These are phyloP conservation scores for Martiniozyma abietophila DNA, from an alignment of 805 yeast genomes.

Conservation along the genomic window DNA sequence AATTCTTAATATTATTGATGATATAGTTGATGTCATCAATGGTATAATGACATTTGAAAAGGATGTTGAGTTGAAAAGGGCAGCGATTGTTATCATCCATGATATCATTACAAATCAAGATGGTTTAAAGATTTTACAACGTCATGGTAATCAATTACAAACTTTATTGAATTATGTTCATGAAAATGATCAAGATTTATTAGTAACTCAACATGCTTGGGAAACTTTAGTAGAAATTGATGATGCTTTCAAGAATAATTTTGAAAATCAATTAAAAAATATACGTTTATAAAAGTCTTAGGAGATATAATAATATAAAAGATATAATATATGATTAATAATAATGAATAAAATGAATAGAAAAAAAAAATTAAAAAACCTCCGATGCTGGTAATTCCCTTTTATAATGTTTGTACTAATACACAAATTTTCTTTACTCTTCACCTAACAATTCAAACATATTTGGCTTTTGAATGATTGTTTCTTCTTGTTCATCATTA, in stretches of 20 bases:
- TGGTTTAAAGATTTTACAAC: slow-evolving; percentile 39
- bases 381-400: too few species aligned
- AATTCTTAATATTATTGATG: slow-evolving; percentile 40
- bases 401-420: too few species aligned
- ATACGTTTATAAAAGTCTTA: too few species aligned
- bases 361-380: too few species aligned
- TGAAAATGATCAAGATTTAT: slow-evolving; percentile 44
- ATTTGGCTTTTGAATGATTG: slow-evolving; percentile 14
- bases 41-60: slow-evolving; percentile 63
- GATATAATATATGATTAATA: too few species aligned
- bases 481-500: slow-evolving; percentile 12
- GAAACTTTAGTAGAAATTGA: slow-evolving; percentile 26
- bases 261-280: too few species aligned
- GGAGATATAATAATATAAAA: too few species aligned
- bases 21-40: slow-evolving; percentile 64
- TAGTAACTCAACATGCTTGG: slow-evolving; percentile 52
- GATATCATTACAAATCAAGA: slow-evolving; percentile 43
- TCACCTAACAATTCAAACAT: slow-evolving; percentile 21
- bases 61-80: slow-evolving; percentile 45
- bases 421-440: slow-evolving; percentile 13
- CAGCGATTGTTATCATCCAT: slow-evolving; percentile 61
- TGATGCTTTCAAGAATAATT: slow-evolving; percentile 16
- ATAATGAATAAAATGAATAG: too few species aligned
- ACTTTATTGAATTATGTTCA: slow-evolving; percentile 34
- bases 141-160: slow-evolving; percentile 36